These are phyloP conservation scores for Plasmodium gallinaceum DNA, from an alignment of 169 alveolate species.

Conservation along the genomic window DNA sequence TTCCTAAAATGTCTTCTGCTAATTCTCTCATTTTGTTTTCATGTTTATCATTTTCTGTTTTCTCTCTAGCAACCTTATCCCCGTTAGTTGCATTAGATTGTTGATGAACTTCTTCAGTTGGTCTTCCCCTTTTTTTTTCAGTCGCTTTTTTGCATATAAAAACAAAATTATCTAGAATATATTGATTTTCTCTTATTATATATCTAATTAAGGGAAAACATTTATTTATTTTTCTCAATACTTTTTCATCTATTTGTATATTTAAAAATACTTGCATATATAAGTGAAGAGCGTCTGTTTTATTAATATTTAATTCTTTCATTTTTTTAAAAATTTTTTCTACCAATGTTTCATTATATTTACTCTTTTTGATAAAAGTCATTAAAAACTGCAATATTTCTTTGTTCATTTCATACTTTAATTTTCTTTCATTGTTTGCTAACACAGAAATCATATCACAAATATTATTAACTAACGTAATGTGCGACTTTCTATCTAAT, in stretches of 20 bases:
- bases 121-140: constrained; percentile 75
- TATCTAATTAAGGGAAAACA: constrained; percentile 51
- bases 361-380: constrained; percentile 66
- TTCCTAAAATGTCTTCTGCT: constrained; percentile 58
- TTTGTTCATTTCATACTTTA: constrained; percentile 43
- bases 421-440: constrained; percentile 47
- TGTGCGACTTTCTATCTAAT: constrained; percentile 54
- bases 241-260: constrained; percentile 72
- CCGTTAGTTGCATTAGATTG: constrained; percentile 12
- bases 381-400: constrained; percentile 42
- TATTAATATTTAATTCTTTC: constrained; percentile 61
- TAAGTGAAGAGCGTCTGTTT: constrained; percentile 41
- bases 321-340: constrained; percentile 74
- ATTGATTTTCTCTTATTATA: constrained; percentile 61
- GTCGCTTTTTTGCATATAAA: constrained; percentile 62
- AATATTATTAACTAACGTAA: constrained; percentile 58
- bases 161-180: constrained; percentile 36
- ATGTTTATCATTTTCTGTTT: constrained; percentile 39
- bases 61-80: constrained; percentile 3
- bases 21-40: constrained; percentile 72
- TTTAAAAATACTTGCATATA: constrained; percentile 69
- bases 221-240: constrained; percentile 36
- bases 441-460: constrained; percentile 69
- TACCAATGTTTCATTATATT: constrained; percentile 64
- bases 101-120: constrained; percentile 67